Conservation (phyloP, 805 yeast species). For the Saturnispora hagleri region DNA sequence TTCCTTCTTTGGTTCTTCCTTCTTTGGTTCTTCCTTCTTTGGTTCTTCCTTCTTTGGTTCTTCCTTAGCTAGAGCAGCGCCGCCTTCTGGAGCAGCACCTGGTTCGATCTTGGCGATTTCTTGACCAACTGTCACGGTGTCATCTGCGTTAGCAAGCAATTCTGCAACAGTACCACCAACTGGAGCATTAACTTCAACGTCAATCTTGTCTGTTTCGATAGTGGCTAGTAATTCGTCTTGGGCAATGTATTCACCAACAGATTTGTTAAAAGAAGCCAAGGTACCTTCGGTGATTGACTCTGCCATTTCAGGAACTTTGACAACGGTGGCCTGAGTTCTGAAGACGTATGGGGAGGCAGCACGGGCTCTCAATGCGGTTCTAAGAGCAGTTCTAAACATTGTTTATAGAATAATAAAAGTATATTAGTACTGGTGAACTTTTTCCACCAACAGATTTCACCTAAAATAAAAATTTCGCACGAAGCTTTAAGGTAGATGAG, state of each 20-base stretch:
- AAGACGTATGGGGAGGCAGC: constrained; percentile 7
- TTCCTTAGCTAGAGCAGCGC: constrained; percentile 33
- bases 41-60: constrained; percentile 16
- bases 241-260: constrained; percentile 81
- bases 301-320: constrained; percentile 97
- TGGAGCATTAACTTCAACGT: constrained; percentile 94
- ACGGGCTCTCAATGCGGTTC: constrained; percentile 6
- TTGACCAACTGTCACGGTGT: constrained; percentile 94
- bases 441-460: neutral
- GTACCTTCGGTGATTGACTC: constrained; percentile 98
- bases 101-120: constrained; percentile 81
- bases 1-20: constrained; percentile 14
- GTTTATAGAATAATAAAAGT: neutral
- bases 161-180: constrained; percentile 83
- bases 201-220: constrained; percentile 97
- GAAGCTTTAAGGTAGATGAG: neutral
- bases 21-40: constrained; percentile 19
- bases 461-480: neutral
- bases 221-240: constrained; percentile 91
- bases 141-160: constrained; percentile 73
- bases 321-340: constrained; percentile 35
- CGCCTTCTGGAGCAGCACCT: constrained; percentile 58
- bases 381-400: constrained; percentile 11
- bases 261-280: constrained; percentile 52
- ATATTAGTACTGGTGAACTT: neutral